Evolutionary conservation across 805 yeast genomes (phyloP).

Genomic region (Yamadazyma ubonensis): DNA sequence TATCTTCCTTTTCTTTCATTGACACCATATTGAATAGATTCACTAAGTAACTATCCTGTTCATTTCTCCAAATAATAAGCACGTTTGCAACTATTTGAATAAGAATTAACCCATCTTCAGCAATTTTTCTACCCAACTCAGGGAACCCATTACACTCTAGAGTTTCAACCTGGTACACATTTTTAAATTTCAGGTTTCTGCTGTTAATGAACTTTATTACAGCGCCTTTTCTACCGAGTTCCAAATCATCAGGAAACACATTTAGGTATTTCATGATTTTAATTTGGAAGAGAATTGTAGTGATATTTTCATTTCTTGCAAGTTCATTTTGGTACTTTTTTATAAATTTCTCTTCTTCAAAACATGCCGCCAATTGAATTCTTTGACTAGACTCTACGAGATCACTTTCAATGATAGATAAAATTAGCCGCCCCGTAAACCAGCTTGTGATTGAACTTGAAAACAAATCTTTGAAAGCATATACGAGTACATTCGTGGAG

Average conservation of each 20-base stretch:
- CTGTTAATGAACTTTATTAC: constrained; percentile 2
- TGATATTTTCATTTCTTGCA: constrained; percentile 10
- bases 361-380: not conserved
- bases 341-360: not conserved
- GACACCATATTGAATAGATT: constrained; percentile 9
- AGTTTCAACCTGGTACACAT: not conserved
- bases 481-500: not conserved
- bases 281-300: constrained; percentile 10
- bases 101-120: constrained; percentile 8
- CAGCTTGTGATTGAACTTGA: constrained; percentile 1
- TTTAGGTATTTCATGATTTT: constrained; percentile 2
- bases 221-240: not conserved
- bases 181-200: not conserved
- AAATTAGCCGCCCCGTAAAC: constrained; percentile 5
- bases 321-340: not conserved
- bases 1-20: not conserved
- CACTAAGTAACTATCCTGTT: constrained; percentile 1
- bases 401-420: constrained; percentile 1
- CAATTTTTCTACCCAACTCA: constrained; percentile 2
- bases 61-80: constrained; percentile 11
- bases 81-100: constrained; percentile 11
- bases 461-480: constrained; percentile 1
- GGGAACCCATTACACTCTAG: constrained; percentile 1
- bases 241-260: not conserved
- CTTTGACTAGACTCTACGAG: not conserved